Base-by-base conservation (phyloP, 108 stramenopile species). In the Skeletonema potamos region DNA sequence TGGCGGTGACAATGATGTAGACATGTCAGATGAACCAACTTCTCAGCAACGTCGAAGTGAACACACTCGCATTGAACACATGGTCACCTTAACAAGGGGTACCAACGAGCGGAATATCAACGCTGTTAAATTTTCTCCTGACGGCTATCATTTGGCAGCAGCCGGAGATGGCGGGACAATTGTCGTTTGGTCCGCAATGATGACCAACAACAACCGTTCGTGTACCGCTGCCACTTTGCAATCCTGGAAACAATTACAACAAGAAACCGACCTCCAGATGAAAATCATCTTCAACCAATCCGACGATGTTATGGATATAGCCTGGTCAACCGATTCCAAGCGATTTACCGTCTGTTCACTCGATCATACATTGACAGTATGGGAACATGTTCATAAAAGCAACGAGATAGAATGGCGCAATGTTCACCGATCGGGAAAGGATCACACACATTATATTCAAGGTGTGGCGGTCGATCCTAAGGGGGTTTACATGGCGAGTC, bases 391-490 rank as follows among this genome's bases (percentile, higher is more conserved):
- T 20, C 18, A 22, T 24, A 68, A 64, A 27, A 41, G 18, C 41
- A 34, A 24, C 24, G 39, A 17, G 8, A 41, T 55, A 20, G 72
- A 78, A 10, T 93, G 92, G 90, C 67, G 76, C 18, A 24, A 54
- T 13, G 90, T 90, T 17, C 84, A 84, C 71, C 85, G 83, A 34
- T 89, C 87, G 36, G 61, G 64, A 0, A 81, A 56, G 33, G 92
- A 96, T 72, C 95, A 96, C 57, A 82, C 74, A 2, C 86, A 90
- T 58, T 96, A 89, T 66, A 88, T 96, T 37, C 95, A 96, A 72
- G 95, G 95, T 10, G 95, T 96, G 55, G 64, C 85, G 2, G 87
- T 85, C 51, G 94, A 96, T 82, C 95, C 95, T 8, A 84, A 86
- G 36, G 95, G 92, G 8, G 85, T 87, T 2, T 94, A 92, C 68